Base-by-base conservation (phyloP, 352 stramenopile genomes). In the Hyaloperonospora arabidopsidis region DNA sequence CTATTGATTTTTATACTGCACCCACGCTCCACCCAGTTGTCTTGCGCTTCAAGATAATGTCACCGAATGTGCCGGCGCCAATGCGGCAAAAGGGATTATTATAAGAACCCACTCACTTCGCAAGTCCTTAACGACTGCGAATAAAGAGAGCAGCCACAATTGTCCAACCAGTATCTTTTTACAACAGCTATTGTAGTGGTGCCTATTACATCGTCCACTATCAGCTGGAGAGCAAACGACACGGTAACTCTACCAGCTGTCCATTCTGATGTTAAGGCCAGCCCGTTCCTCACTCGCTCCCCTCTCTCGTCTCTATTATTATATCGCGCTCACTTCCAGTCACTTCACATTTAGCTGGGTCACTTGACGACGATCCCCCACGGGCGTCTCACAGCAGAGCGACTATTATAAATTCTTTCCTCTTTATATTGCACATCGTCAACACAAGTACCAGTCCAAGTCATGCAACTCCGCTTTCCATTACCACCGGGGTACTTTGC, bases 401-500 rank as follows among this genome's bases (percentile, higher is more conserved):
- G 22, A 22, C 36, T 22, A n/a, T n/a, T n/a, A n/a, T n/a, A n/a
- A n/a, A n/a, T n/a, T n/a, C n/a, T n/a, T n/a, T 41, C 35, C 17
- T 41, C 12, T 3, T 15, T 41, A 2, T 41, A 5, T 15, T 3
- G 4, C 3, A 15, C 35, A n/a, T 15, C 11, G 35, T 18, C 15
- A 15, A 41, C 35, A 18, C 35, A 15, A 41, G 12, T 3, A 2
- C 35, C 19, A 7, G 15, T 44, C 38, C n/a, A n/a, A 7, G 25
- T n/a, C 49, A 87, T 88, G 78, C 75, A 84, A 34, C 78, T 86
- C 53, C 76, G 76, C 36, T 88, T 88, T 67, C 78, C 78, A 17
- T 53, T 88, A 19, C 78, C 78, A 11, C 54, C 62, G 34, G 72
- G 70, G n/a, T 86, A 84, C 64, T 88, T 88, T 55, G 73, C 75